Base-by-base conservation (phyloP, 768 basidiomycete genomes). In the Cyclocybe cylindracea region DNA sequence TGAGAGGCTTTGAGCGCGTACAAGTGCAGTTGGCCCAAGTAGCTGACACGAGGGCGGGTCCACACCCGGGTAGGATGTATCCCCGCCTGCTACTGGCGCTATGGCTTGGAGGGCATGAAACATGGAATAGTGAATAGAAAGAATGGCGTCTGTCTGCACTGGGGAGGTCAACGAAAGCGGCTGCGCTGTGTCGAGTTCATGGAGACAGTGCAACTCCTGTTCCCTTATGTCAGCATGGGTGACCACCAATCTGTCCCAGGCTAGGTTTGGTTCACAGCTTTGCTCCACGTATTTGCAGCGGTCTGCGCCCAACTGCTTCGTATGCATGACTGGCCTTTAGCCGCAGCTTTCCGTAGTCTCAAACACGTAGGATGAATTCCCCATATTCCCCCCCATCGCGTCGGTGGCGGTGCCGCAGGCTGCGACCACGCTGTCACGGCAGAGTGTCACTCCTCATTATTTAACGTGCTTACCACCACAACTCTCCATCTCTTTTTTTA, bases 11-110 rank as follows among this genome's bases (percentile, higher is more conserved):
- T 11, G 31, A 48, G 38, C 14, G 59, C 70, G 55, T 53, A 80
- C 79, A 49, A 81, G 69, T 14, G 79, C 80, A 32, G 76, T 80
- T 46, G 78, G 78, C 1, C 79, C 81, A 1, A 83, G 66, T 4
- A 83, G 70, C 56, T 73, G 68, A 64, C 81, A 83, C 51, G 79
- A 82, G 40, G 66, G 72, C 31, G 66, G 66, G 62, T 80, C 78
- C 19, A 81, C 74, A 48, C 73, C 75, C 52, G 75, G 75, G 45
- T 70, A 62, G 7, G 61, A 59, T 24, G 24, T 5, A 24, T 24
- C 24, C 48, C 60, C 69, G 4, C 16, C n/a, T 29, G 44, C 51
- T 41, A 53, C 13, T 24, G 39, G 39, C 40, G 36, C 42, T 8
- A 46, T 24, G 24, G 24, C 24, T 24, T 5, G 24, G 24, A 24